Evolutionary conservation across 2,329 filamentous ascomycete genomes (phyloP).

Genomic region (Daldinia eschscholtzii): DNA sequence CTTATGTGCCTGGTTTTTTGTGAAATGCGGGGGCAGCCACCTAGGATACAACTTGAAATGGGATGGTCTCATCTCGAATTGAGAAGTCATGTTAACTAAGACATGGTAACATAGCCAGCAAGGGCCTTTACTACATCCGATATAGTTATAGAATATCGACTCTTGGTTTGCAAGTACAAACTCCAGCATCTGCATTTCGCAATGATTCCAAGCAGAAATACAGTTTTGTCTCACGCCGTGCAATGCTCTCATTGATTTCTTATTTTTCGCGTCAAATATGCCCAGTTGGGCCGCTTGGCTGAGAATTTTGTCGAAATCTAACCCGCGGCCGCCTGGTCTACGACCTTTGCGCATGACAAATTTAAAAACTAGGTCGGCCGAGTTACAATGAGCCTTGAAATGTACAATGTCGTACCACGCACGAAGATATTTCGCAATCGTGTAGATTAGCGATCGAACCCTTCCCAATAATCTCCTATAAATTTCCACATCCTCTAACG

Average conservation of each 20-base stretch:
- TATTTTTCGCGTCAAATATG: neutral
- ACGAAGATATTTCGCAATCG: conserved; percentile 20
- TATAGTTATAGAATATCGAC: conserved; percentile 18
- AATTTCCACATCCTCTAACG: too few species aligned
- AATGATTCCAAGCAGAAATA: conserved; percentile 12
- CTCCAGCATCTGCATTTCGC: conserved; percentile 32
- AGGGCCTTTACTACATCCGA: conserved; percentile 31
- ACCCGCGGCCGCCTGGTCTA: too few species aligned
- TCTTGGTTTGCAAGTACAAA: neutral
- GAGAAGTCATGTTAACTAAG: conserved; percentile 5
- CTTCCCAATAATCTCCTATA: neutral
- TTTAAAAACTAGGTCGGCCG: neutral
- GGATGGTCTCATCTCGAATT: conserved; percentile 20
- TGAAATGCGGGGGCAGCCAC: conserved; percentile 22
- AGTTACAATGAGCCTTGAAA: conserved; percentile 1
- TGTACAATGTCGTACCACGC: conserved; percentile 34
- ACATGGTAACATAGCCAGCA: conserved; percentile 34
- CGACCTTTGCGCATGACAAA: too few species aligned
- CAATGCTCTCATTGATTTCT: neutral
- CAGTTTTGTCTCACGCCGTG: neutral
- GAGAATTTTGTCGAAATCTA: too few species aligned
- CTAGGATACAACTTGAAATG: conserved; percentile 22
- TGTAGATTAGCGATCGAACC: conserved; percentile 11
- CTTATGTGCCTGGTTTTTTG: too few species aligned
- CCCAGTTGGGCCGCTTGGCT: too few species aligned